Evolutionary conservation across 768 basidiomycete genomes (phyloP), one percentile per base, ranked within the genome.

Genomic region (Rhodotorula sphaerocarpa): DNA sequence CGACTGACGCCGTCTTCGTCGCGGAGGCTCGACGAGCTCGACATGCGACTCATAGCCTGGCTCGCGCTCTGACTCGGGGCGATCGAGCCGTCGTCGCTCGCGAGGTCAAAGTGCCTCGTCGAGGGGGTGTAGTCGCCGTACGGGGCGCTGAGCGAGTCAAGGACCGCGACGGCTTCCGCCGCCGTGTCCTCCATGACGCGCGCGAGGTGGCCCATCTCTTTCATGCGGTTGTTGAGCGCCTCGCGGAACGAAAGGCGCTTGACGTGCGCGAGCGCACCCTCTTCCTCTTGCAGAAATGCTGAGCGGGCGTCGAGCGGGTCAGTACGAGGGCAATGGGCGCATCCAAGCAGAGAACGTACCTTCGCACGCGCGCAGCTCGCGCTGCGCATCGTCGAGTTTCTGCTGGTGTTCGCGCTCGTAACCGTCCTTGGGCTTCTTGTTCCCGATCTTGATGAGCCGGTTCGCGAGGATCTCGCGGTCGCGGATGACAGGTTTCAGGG

Each of bases 401-500:
- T 54, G 53, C n/a, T 65, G 57, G 15, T 54, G 51, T 10, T 46
- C 43, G 9, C 43, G 43, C 39, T 42, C 52, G 18, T n/a, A 5
- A 16, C 39, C 52, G 6, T 62, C 65, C 41, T 61, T 60, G 25
- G 70, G 66, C 55, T 63, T 69, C 64, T 72, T 72, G 65, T 68
- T 69, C 28, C 66, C 63, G 34, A 73, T 51, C 61, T 70, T 70
- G 69, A 73, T 65, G 48, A 72, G 44, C 27, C 72, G 60, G 39
- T 62, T 67, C 45, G 72, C 66, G 42, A 73, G 63, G 57, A 73
- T 73, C 56, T 73, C 72, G 11, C 71, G 65, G 52, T 73, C 72
- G 30, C 72, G 54, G 7, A 70, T 48, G 61, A 73, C 71, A 28
- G 67, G 65, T n/a, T 57, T 50, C 39, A 73, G 52, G 9, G 67